Base-by-base conservation (phyloP, 106 monocot species). In the Agapanthus africanus region DNA sequence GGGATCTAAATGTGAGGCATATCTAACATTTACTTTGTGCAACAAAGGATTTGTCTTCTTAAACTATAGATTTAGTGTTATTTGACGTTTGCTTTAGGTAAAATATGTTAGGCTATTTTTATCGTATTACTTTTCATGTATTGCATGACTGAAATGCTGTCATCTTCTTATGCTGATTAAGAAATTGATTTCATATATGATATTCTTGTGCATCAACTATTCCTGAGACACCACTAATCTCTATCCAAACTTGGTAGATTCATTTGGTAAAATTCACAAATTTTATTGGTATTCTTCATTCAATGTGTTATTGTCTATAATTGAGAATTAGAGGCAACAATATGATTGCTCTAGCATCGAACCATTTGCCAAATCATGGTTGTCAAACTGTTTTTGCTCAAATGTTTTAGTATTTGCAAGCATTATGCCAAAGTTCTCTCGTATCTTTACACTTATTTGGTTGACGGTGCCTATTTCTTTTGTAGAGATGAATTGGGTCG, bases 401-500 rank as follows among this genome's bases (percentile, higher is more conserved):
- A 2, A 6, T 3, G 52, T 56, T 32, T 11, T 59, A 27, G 19
- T 27, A 26, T 23, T 57, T 8, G 6, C 26, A 32, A 1, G 8
- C 11, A 56, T 1, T 44, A 11, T 44, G 16, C 26, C 52, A 54
- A 26, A 54, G 27, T 31, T 57, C 46, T 46, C 2, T 8, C 18
- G 18, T 19, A 61, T 4, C 9, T 35, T 59, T 18, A 15, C 32
- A 54, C 49, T 49, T 49, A 21, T 19, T 21, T 49, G 19, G n/a
- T n/a, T 15, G 15, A 1, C 11, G 11, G 35, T 49, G 42, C 61
- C 34, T 19, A 40, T 51, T 64, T 34, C 31, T 72, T n/a, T n/a
- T 79, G 41, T 47, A 99, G 99, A 65, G 90, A 87, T 71, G 99
- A 90, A 56, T 79, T 99, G 71, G 74, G 77, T 38, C 89, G 79